Percentiles rank a stretch among this genome's conserved stretches.
Evolutionary conservation across 805 yeast species (phyloP).

Genomic region (Tetrapisispora phaffii): DNA sequence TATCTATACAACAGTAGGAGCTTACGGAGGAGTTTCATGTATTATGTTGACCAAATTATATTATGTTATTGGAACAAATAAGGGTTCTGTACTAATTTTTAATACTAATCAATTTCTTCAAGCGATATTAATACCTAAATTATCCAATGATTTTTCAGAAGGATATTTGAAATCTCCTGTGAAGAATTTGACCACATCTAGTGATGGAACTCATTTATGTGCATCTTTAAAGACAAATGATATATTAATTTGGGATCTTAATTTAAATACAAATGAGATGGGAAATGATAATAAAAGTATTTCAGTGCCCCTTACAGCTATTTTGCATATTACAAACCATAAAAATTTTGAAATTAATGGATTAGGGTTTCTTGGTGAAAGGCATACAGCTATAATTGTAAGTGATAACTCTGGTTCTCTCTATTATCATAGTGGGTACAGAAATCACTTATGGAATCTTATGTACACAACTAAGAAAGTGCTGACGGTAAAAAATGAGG

Average conservation of each 20-base stretch:
- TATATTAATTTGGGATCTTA: slow-evolving; percentile 59
- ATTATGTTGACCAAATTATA: slow-evolving; percentile 35
- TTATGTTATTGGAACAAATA: slow-evolving; percentile 59
- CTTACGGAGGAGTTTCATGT: slow-evolving; percentile 44
- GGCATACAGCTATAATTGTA: slow-evolving; percentile 48
- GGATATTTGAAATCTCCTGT: slow-evolving; percentile 36
- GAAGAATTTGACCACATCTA: slow-evolving; percentile 47
- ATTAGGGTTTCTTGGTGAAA: slow-evolving; percentile 38
- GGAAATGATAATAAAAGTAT: neutral
- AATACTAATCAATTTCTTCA: slow-evolving; percentile 55
- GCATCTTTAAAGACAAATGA: slow-evolving; percentile 61
- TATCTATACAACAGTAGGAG: slow-evolving; percentile 20
- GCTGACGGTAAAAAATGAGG: slow-evolving; percentile 8
- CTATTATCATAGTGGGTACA: slow-evolving; percentile 52
- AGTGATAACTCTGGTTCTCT: slow-evolving; percentile 48
- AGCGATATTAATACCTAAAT: slow-evolving; percentile 26
- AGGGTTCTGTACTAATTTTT: slow-evolving; percentile 57
- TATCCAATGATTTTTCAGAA: neutral
- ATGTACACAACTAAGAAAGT: slow-evolving; percentile 17
- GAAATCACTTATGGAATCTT: slow-evolving; percentile 31
- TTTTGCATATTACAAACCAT: slow-evolving; percentile 29
- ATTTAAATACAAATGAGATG: slow-evolving; percentile 1
- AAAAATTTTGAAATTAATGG: slow-evolving; percentile 31
- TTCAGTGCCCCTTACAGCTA: slow-evolving; percentile 14
- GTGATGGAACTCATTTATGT: slow-evolving; percentile 60